Conservation (phyloP, 2,329 filamentous ascomycete genomes). For the Aspergillus melleus region DNA sequence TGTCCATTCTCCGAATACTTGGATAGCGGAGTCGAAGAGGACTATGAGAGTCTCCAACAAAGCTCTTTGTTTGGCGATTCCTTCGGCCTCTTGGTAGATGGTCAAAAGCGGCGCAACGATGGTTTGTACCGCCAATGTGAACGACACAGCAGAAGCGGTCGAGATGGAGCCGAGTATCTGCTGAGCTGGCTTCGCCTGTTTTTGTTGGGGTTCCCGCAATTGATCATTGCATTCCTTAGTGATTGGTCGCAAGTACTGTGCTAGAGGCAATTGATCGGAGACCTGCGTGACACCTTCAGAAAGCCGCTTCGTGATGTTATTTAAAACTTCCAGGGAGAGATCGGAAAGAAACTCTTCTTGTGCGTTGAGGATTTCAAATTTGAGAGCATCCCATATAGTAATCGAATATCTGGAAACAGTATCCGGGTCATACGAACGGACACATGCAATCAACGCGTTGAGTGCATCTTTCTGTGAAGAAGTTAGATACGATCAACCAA, state of each 20-base stretch:
- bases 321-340: slow-evolving; percentile 57
- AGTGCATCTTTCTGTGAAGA: slow-evolving; percentile 59
- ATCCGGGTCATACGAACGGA: slow-evolving; percentile 58
- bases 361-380: slow-evolving; percentile 67
- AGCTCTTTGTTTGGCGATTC: slow-evolving; percentile 62
- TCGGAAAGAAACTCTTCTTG: slow-evolving; percentile 66
- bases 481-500: slow-evolving; percentile 18
- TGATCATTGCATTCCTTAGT: slow-evolving; percentile 69
- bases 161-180: slow-evolving; percentile 60
- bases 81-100: slow-evolving; percentile 61
- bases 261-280: slow-evolving; percentile 46
- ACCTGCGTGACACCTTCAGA: slow-evolving; percentile 44
- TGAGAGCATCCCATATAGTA: slow-evolving; percentile 67
- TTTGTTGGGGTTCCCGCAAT: slow-evolving; percentile 66
- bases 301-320: slow-evolving; percentile 56
- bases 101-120: slow-evolving; percentile 59
- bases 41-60: slow-evolving; percentile 62
- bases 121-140: slow-evolving; percentile 56
- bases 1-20: slow-evolving; percentile 58
- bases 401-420: slow-evolving; percentile 64
- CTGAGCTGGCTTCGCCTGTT: slow-evolving; percentile 65
- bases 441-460: slow-evolving; percentile 61
- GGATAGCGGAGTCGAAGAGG: slow-evolving; percentile 58
- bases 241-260: slow-evolving; percentile 59
- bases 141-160: slow-evolving; percentile 55